These are phyloP conservation scores for Epichloe aotearoae DNA, from an alignment of 2,329 filamentous ascomycete species.

Conservation along the genomic window DNA sequence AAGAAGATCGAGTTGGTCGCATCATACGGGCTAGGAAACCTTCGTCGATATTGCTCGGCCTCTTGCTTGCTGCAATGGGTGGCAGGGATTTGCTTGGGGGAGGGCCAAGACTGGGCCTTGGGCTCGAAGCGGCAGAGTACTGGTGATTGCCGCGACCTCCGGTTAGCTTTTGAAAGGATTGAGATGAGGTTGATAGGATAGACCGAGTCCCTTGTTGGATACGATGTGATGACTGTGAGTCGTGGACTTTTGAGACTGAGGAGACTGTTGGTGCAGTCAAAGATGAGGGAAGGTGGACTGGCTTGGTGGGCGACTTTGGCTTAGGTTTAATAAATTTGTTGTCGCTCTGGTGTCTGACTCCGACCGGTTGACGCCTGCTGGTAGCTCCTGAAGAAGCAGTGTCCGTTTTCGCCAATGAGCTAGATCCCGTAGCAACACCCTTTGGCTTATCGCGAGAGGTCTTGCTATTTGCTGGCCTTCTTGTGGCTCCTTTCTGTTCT, in stretches of 20 bases:
- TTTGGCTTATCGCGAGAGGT: constrained; percentile 1
- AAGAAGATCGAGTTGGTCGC: constrained; percentile 58
- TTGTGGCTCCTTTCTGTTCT: neutral
- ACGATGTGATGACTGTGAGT: constrained; percentile 12
- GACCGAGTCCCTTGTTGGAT: constrained; percentile 22
- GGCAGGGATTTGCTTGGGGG: constrained; percentile 40
- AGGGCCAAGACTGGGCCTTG: constrained; percentile 41
- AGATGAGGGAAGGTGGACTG: constrained; percentile 51
- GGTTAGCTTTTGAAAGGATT: constrained; percentile 19
- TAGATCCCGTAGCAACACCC: constrained; percentile 3
- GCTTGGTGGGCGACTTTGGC: constrained; percentile 55
- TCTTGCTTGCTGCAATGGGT: constrained; percentile 11
- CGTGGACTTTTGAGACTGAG: constrained; percentile 46
- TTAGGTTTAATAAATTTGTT: constrained; percentile 43
- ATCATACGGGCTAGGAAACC: constrained; percentile 72
- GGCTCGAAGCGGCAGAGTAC: constrained; percentile 29
- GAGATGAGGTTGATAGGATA: constrained; percentile 21
- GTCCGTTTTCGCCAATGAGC: constrained; percentile 12
- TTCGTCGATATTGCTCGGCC: constrained; percentile 48
- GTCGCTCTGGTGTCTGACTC: constrained; percentile 23
- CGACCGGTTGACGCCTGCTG: constrained; percentile 32
- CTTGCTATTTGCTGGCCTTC: neutral
- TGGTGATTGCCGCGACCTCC: constrained; percentile 29
- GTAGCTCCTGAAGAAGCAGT: constrained; percentile 18
- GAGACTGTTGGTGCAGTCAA: constrained; percentile 58